phyloP scores from a whole-genome alignment of 2,329 filamentous ascomycete species.

The Gaeumannomyces sp. region DNA sequence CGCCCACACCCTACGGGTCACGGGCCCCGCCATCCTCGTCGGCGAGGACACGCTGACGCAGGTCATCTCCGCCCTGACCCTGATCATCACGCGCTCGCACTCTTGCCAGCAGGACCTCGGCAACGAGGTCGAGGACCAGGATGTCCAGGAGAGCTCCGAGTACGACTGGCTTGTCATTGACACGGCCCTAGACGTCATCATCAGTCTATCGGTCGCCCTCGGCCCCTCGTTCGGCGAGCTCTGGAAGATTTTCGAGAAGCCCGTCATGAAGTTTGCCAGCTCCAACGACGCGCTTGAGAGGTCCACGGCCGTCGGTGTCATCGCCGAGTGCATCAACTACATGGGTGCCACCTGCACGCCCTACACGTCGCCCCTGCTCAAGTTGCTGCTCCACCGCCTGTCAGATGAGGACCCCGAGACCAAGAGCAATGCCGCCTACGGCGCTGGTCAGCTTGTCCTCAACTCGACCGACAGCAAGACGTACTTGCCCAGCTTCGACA shows the following conservation, averaged over 20 bases:
- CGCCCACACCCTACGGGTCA: constrained; percentile 82
- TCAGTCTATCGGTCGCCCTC: constrained; percentile 75
- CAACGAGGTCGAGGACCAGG: constrained; percentile 69
- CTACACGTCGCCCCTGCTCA: constrained; percentile 70
- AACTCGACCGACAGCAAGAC: constrained; percentile 70
- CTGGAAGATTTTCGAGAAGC: constrained; percentile 95
- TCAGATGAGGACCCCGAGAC: constrained; percentile 85
- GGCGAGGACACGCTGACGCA: constrained; percentile 69
- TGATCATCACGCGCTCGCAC: constrained; percentile 84
- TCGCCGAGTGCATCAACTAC: constrained; percentile 83
- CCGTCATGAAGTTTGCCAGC: constrained; percentile 78
- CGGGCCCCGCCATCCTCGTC: constrained; percentile 77
- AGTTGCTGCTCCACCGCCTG: constrained; percentile 77
- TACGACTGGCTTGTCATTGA: constrained; percentile 98
- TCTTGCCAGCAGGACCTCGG: constrained; percentile 88
- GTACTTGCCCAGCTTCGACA: constrained; percentile 67
- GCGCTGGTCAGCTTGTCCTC: constrained; percentile 75
- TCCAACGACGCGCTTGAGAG: constrained; percentile 84
- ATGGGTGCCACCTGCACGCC: constrained; percentile 78
- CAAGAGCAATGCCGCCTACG: constrained; percentile 93
- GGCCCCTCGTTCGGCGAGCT: constrained; percentile 77
- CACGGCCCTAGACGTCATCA: constrained; percentile 85
- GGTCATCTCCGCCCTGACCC: constrained; percentile 66
- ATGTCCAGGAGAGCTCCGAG: constrained; percentile 79
- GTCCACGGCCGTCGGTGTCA: constrained; percentile 81